A percentile compares a stretch with the other conserved stretches of the same genome.
Evolutionary conservation across 352 stramenopile genomes (phyloP).

Genomic region (Aphanomyces euteiches): DNA sequence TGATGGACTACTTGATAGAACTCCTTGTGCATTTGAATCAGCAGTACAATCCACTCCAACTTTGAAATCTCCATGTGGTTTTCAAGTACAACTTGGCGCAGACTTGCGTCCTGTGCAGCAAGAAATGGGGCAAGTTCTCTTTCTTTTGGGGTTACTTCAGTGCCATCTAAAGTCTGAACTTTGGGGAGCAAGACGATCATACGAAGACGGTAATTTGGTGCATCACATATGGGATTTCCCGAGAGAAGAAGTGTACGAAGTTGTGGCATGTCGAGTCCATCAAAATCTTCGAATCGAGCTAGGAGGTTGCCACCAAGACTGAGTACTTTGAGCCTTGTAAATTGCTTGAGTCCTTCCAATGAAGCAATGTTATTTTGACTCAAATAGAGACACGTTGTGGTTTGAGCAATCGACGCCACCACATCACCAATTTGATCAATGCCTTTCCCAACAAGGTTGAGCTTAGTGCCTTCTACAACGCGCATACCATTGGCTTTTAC

Average conservation of each 20-base stretch:
- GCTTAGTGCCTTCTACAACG: constrained; percentile 52
- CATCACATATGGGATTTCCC: constrained; percentile 68
- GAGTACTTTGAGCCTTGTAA: constrained; percentile 50
- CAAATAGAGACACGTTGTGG: constrained; percentile 64
- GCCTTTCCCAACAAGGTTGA: constrained; percentile 65
- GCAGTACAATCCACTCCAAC: constrained; percentile 46
- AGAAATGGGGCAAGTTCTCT: constrained; percentile 44
- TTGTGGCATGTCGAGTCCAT: constrained; percentile 32
- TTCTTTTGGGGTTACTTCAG: constrained; percentile 59
- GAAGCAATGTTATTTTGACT: constrained; percentile 69
- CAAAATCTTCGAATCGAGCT: constrained; percentile 42
- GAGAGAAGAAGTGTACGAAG: constrained; percentile 54
- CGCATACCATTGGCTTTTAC: constrained; percentile 28
- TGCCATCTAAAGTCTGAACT: constrained; percentile 57
- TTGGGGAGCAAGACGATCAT: constrained; percentile 46
- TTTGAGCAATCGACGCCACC: constrained; percentile 30
- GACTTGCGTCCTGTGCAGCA: constrained; percentile 51
- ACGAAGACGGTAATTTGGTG: constrained; percentile 66
- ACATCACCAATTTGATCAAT: constrained; percentile 51
- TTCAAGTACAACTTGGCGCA: constrained; percentile 46
- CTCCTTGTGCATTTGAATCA: constrained; percentile 54
- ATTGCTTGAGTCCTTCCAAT: constrained; percentile 60
- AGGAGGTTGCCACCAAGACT: constrained; percentile 64
- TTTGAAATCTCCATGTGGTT: constrained; percentile 77
- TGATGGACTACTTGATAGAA: constrained; percentile 51